Conservation (phyloP, 305 asterid genomes). For the Solanum hybrid region DNA sequence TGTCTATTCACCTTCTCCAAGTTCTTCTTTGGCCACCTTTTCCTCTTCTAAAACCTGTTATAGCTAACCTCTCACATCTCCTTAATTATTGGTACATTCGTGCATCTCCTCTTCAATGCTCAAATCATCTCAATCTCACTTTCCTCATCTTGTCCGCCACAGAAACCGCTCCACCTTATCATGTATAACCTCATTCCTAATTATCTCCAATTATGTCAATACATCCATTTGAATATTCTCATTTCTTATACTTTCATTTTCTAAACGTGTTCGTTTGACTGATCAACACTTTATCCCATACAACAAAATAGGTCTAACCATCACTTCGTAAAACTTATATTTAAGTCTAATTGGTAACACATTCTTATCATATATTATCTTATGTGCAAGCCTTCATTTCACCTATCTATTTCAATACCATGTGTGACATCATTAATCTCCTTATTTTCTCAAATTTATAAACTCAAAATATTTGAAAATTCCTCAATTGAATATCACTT, state of each 20-base stretch:
- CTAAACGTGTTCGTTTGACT: background rate
- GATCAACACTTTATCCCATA: background rate
- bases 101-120: background rate
- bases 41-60: background rate
- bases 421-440: background rate
- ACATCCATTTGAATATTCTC: background rate
- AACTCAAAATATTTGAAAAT: background rate
- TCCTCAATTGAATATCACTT: background rate
- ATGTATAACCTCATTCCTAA: background rate
- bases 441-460: background rate
- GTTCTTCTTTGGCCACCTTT: background rate
- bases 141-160: background rate
- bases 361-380: background rate
- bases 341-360: too few relatives aligned
- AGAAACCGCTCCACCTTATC: background rate
- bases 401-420: background rate
- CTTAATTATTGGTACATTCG: background rate
- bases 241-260: too few relatives aligned
- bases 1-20: background rate
- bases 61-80: background rate
- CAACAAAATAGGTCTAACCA: too few relatives aligned
- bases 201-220: background rate
- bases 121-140: background rate
- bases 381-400: background rate
- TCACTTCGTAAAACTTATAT: too few relatives aligned